Conservation (phyloP, 495 filamentous ascomycete genomes). For the Podospora pseudopauciseta region DNA sequence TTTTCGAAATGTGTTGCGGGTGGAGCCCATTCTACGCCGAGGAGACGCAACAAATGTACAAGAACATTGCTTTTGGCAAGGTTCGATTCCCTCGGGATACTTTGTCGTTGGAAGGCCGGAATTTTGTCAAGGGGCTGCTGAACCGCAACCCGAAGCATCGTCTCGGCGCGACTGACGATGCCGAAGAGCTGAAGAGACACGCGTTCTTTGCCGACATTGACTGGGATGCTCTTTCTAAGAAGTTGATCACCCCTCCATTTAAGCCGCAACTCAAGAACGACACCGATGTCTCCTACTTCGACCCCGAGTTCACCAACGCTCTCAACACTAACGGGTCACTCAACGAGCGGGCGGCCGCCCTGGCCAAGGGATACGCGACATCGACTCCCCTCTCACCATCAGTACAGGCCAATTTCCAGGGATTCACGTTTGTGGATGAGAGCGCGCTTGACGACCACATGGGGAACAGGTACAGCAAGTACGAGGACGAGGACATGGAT, state of each 20-base stretch:
- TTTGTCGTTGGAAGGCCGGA: conserved; percentile 86
- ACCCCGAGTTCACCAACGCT: conserved; percentile 96
- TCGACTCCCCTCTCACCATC: conserved; percentile 89
- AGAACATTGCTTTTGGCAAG: conserved; percentile 99
- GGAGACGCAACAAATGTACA: conserved; percentile 99
- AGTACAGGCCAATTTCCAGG: conserved; percentile 96
- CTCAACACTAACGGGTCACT: conserved; percentile 77
- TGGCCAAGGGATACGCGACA: conserved; percentile 69
- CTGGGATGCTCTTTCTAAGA: conserved; percentile 80
- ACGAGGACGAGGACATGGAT: conserved; percentile 59
- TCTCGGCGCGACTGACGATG: conserved; percentile 84
- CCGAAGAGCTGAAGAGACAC: conserved; percentile 90
- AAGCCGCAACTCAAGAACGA: conserved; percentile 95
- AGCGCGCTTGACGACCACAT: conserved; percentile 92
- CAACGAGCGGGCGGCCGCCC: conserved; percentile 82
- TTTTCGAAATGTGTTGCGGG: conserved; percentile 99
- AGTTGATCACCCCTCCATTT: conserved; percentile 94
- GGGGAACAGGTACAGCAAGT: conserved; percentile 59
- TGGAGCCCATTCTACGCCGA: conserved; percentile 99
- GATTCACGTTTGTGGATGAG: conserved; percentile 98
- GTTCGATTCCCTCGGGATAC: conserved; percentile 95
- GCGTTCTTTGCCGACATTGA: conserved; percentile 93
- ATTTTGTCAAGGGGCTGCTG: conserved; percentile 95
- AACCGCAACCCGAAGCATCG: conserved; percentile 97
- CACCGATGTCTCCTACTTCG: conserved; percentile 95